These are phyloP conservation scores for Saussurea involucrata DNA, from an alignment of 129 eudicot species.

Conservation along the genomic window DNA sequence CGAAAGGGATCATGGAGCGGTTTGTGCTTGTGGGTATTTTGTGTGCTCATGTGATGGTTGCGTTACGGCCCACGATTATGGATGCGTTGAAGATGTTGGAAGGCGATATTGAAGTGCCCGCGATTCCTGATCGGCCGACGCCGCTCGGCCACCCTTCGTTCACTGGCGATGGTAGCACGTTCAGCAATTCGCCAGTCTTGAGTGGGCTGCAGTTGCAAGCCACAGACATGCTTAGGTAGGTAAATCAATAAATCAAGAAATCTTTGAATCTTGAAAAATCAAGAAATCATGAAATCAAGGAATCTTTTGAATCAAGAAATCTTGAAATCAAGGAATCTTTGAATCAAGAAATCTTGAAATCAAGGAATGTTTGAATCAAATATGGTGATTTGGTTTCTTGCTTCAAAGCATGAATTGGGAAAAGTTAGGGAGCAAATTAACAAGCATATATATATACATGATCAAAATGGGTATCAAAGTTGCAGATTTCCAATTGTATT, in stretches of 20 bases:
- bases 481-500: background rate
- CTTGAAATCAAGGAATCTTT: background rate
- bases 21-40: slow-evolving; percentile 69
- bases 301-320: background rate
- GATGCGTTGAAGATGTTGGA: slow-evolving; percentile 81
- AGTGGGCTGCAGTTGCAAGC: slow-evolving; percentile 48
- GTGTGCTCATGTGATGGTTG: slow-evolving; percentile 95
- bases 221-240: slow-evolving; percentile 73
- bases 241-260: slow-evolving; percentile 9
- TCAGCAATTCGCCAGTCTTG: slow-evolving; percentile 64
- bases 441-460: background rate
- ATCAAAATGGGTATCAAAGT: background rate
- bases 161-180: slow-evolving; percentile 37
- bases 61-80: slow-evolving; percentile 67
- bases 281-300: background rate
- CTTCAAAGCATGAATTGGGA: slow-evolving; percentile 1
- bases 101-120: slow-evolving; percentile 82
- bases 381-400: background rate
- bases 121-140: slow-evolving; percentile 67
- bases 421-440: background rate
- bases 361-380: background rate
- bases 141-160: slow-evolving; percentile 67
- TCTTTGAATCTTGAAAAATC: background rate
- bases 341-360: background rate
- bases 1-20: slow-evolving; percentile 72